Percentiles rank a stretch among this genome's conserved stretches.
Evolutionary conservation across 2,329 filamentous ascomycete genomes (phyloP).

Genomic region (Parasarocladium wereldwijsianum): DNA sequence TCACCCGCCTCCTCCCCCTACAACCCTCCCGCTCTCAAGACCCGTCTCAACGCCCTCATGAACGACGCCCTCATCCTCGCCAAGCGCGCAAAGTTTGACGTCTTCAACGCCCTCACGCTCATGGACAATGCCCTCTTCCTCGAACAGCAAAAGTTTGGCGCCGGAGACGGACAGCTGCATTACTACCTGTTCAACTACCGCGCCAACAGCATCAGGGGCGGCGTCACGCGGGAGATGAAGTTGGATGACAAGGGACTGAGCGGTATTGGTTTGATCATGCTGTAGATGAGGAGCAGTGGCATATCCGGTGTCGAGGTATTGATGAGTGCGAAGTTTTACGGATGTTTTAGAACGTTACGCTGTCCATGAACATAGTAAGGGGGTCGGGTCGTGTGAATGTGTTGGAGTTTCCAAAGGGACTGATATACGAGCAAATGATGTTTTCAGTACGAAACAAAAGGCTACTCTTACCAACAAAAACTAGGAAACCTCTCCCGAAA

Average conservation of each 20-base stretch:
- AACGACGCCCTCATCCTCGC: conserved; percentile 78
- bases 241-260: conserved; percentile 67
- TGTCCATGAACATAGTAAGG: too few relatives aligned
- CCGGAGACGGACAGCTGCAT: conserved; percentile 86
- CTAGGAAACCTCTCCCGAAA: too few relatives aligned
- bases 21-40: conserved; percentile 48
- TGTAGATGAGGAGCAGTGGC: conserved; percentile 15
- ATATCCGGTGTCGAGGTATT: too few relatives aligned
- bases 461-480: too few relatives aligned
- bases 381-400: too few relatives aligned
- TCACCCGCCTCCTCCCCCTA: conserved; percentile 32
- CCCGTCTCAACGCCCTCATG: conserved; percentile 66
- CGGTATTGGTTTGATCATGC: conserved; percentile 81
- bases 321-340: too few relatives aligned
- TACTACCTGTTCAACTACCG: conserved; percentile 98
- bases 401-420: too few relatives aligned
- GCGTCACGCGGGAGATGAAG: conserved; percentile 65
- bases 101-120: conserved; percentile 89
- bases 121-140: conserved; percentile 93
- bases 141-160: conserved; percentile 84
- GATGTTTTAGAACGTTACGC: too few relatives aligned
- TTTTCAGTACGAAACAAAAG: too few relatives aligned
- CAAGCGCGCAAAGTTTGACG: conserved; percentile 75
- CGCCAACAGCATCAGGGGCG: conserved; percentile 69
- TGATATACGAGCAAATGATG: too few relatives aligned